These are phyloP conservation scores for Misopates orontium DNA, from an alignment of 257 asterid genomes.

Conservation along the genomic window DNA sequence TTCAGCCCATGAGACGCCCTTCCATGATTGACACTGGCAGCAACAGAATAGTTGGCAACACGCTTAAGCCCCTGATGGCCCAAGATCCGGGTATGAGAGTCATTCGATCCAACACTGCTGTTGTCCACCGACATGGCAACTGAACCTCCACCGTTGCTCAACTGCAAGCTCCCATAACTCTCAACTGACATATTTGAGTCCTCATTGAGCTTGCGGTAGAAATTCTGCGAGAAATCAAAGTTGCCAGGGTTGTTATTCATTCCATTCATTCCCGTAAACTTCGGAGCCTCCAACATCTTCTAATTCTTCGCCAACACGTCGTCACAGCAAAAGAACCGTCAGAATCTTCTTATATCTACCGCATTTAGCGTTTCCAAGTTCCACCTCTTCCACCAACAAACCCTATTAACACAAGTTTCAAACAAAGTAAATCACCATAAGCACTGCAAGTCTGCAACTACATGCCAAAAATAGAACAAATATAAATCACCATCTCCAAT, in stretches of 20 bases:
- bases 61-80: conserved; percentile 71
- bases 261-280: conserved; percentile 56
- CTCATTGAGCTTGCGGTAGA: conserved; percentile 69
- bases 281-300: conserved; percentile 70
- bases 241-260: conserved; percentile 54
- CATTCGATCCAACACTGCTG: conserved; percentile 74
- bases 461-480: too few relatives aligned
- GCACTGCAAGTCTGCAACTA: too few relatives aligned
- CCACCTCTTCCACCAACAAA: conserved; percentile 29
- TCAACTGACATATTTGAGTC: conserved; percentile 70
- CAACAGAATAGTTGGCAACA: conserved; percentile 54
- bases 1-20: conserved; percentile 57
- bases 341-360: conserved; percentile 25
- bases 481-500: background rate
- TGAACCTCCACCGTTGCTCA: conserved; percentile 74
- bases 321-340: conserved; percentile 18
- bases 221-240: conserved; percentile 58
- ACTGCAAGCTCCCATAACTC: conserved; percentile 68
- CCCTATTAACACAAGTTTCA: too few relatives aligned
- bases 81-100: conserved; percentile 63
- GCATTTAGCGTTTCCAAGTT: conserved; percentile 37
- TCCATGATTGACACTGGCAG: conserved; percentile 64
- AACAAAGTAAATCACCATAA: too few relatives aligned
- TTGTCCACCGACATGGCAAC: conserved; percentile 77
- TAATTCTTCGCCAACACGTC: conserved; percentile 5